Base-by-base conservation (phyloP, 139 green algal species). In the Tetradesmus lagerheimii region DNA sequence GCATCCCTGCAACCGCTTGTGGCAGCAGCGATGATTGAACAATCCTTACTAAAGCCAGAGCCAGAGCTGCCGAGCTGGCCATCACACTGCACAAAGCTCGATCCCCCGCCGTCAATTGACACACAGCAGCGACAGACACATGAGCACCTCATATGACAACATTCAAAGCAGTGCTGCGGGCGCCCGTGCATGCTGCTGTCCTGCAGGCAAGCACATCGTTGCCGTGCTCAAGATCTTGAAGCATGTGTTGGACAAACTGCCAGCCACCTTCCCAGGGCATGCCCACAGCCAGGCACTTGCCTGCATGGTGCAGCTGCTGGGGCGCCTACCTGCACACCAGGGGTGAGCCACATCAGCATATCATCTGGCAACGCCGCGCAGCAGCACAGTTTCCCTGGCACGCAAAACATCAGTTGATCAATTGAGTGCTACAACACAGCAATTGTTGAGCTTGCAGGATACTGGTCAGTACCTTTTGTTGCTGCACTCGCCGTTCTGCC, bases 161-260 rank as follows among this genome's bases (percentile, higher is more conserved):
- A 82, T 31, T 16, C 12, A 27, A 27, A 76, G 2, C 27, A 76
- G 4, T 29, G 20, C 57, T 71, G 15, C 27, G 18, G 6, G 18
- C 25, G 34, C 27, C 29, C 11, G 64, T 78, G n/a, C 67, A 39
- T 78, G 45, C n/a, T 57, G 2, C 29, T 71, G 57, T 71, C 57
- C 57, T 71, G 83, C 83, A 88, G 83, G 83, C 83, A 88, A 88
- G 83, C 83, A 88, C n/a, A 29, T 88, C 2, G 35, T 88, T 14
- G 83, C 83, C 38, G 62, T 88, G 37, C 35, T 88, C 29, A 80
- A 80, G 64, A 80, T 88, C 20, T n/a, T 88, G 38, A 31, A 80
- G 25, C 43, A 77, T n/a, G 83, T 88, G 25, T 41, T 88, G 83
- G 64, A 88, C 37, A 88, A 88, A 38, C n/a, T 88, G 62, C 83